phyloP scores from a whole-genome alignment of 768 basidiomycete species.

The Cyathus striatus region DNA sequence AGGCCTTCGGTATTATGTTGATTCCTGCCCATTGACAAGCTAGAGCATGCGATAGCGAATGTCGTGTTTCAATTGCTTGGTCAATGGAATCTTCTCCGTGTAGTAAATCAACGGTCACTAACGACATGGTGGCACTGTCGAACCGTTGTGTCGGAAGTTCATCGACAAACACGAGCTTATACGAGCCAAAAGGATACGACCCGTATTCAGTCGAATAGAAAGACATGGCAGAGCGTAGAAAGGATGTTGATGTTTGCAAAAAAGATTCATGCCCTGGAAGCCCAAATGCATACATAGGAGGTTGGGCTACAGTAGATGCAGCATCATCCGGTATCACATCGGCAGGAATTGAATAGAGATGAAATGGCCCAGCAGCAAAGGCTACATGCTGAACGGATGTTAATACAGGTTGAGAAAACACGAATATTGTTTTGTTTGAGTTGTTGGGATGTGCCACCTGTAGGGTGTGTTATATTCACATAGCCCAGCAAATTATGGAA shows the following conservation, averaged over 20 bases:
- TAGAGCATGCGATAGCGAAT: constrained; percentile 79
- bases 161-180: constrained; percentile 92
- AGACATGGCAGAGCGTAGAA: constrained; percentile 85
- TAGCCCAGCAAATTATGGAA: constrained; percentile 1
- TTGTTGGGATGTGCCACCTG: constrained; percentile 92
- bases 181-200: constrained; percentile 93
- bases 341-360: constrained; percentile 62
- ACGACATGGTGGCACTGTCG: constrained; percentile 78
- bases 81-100: constrained; percentile 89
- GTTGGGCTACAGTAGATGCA: constrained; percentile 51
- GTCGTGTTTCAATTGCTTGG: constrained; percentile 87
- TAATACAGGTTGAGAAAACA: constrained; percentile 80
- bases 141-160: constrained; percentile 79
- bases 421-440: constrained; percentile 90
- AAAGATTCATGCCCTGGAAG: constrained; percentile 81
- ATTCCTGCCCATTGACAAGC: constrained; percentile 97
- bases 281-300: constrained; percentile 87
- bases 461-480: constrained; percentile 2
- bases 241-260: constrained; percentile 64
- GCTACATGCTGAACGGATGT: constrained; percentile 96
- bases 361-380: constrained; percentile 94
- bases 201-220: constrained; percentile 91
- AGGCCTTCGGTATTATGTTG: constrained; percentile 89
- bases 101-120: constrained; percentile 76
- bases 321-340: constrained; percentile 61